Evolutionary conservation across 2,329 filamentous ascomycete genomes (phyloP).

Genomic region (Esteya vermicola): DNA sequence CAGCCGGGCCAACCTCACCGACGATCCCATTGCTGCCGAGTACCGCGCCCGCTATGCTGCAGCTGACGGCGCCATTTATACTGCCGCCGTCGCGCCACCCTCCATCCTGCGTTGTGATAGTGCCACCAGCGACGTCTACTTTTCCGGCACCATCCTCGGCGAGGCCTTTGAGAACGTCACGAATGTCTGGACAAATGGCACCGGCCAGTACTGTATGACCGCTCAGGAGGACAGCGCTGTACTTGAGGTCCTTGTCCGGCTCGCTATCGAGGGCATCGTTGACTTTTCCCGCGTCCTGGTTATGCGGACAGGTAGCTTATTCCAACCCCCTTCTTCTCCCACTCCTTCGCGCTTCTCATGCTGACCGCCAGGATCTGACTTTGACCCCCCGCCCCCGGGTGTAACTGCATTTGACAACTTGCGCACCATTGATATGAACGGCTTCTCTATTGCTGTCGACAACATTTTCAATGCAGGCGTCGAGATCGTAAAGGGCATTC

Average conservation of each 20-base stretch:
- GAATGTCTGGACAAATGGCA: constrained; percentile 50
- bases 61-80: constrained; percentile 19
- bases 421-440: constrained; percentile 44
- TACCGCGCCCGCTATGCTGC: constrained; percentile 41
- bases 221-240: constrained; percentile 62
- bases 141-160: constrained; percentile 39
- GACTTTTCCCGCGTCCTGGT: constrained; percentile 56
- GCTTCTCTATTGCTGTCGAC: constrained; percentile 44
- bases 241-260: constrained; percentile 49
- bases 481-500: constrained; percentile 49
- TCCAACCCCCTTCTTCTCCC: too few species aligned
- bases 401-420: constrained; percentile 44
- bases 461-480: constrained; percentile 56
- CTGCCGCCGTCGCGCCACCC: constrained; percentile 30
- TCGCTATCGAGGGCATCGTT: constrained; percentile 38
- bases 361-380: too few species aligned
- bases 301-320: constrained; percentile 52
- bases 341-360: too few species aligned
- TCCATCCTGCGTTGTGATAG: constrained; percentile 50
- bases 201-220: constrained; percentile 53
- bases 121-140: constrained; percentile 61
- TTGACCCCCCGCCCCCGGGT: constrained; percentile 52
- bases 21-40: constrained; percentile 29
- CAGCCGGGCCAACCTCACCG: constrained; percentile 33
- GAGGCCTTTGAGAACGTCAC: constrained; percentile 54